These are phyloP conservation scores for Fraxinus platypoda DNA, from an alignment of 305 asterid species.

Conservation along the genomic window DNA sequence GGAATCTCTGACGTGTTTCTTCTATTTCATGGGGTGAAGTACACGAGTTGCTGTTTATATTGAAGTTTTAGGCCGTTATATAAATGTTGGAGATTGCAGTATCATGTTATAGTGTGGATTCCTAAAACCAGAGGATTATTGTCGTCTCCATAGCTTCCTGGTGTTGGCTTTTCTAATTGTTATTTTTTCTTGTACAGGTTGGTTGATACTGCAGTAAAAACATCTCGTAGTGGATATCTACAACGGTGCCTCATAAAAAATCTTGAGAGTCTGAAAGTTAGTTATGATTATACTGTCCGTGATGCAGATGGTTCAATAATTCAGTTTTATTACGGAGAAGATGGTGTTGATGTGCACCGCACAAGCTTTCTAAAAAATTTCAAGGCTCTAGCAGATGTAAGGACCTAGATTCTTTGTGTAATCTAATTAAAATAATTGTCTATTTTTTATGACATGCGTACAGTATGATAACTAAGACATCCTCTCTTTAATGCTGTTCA, in stretches of 20 bases:
- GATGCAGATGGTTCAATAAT: slow-evolving; percentile 95
- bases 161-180: slow-evolving; percentile 18
- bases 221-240: slow-evolving; percentile 98
- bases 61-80: neutral
- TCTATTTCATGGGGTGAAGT: neutral
- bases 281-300: slow-evolving; percentile 93
- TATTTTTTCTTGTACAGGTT: slow-evolving; percentile 49
- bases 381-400: slow-evolving; percentile 75
- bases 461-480: slow-evolving; percentile 3
- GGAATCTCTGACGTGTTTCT: neutral
- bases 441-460: slow-evolving; percentile 11
- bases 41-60: neutral
- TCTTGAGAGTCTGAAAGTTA: slow-evolving; percentile 87
- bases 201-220: slow-evolving; percentile 98
- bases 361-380: slow-evolving; percentile 89
- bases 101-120: neutral
- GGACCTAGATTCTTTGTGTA: slow-evolving; percentile 20
- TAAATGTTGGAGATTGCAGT: neutral
- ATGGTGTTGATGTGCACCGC: slow-evolving; percentile 88
- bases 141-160: slow-evolving; percentile 6
- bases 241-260: slow-evolving; percentile 90
- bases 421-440: neutral
- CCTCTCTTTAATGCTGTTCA: slow-evolving; percentile 34
- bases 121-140: slow-evolving; percentile 4
- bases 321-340: slow-evolving; percentile 95